Evolutionary conservation across 2,329 filamentous ascomycete genomes (phyloP).

Genomic region (Zarea fungicola): DNA sequence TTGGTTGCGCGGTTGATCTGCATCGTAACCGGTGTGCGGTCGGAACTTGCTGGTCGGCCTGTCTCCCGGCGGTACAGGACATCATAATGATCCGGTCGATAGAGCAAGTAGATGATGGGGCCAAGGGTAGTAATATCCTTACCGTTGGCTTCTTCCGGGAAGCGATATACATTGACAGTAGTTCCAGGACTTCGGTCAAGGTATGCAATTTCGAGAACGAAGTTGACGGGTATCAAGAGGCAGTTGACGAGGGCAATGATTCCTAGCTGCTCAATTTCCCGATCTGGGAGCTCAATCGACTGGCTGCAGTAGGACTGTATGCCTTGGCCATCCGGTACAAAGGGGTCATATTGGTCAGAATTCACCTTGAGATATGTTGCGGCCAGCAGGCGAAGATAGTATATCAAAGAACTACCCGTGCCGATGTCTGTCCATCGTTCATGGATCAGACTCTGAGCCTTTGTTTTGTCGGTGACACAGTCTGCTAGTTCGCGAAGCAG

Average conservation of each 20-base stretch:
- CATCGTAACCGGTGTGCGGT: conserved; percentile 26
- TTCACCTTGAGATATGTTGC: conserved; percentile 79
- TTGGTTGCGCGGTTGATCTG: conserved; percentile 50
- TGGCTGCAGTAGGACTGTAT: conserved; percentile 65
- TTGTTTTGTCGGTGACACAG: conserved; percentile 54
- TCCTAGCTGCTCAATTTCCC: conserved; percentile 89
- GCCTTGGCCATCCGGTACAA: conserved; percentile 54
- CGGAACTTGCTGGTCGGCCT: conserved; percentile 19
- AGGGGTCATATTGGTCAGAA: conserved; percentile 63
- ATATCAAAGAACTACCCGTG: conserved; percentile 71
- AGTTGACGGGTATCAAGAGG: conserved; percentile 70
- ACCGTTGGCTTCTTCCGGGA: conserved; percentile 50
- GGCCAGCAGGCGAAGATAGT: conserved; percentile 76
- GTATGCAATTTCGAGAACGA: conserved; percentile 84
- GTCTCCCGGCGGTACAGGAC: conserved; percentile 67
- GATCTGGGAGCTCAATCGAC: conserved; percentile 67
- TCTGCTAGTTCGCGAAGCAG: conserved; percentile 60
- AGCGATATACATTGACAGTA: conserved; percentile 66
- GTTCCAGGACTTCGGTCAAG: conserved; percentile 78
- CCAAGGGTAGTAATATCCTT: conserved; percentile 39
- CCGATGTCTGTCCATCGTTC: conserved; percentile 69
- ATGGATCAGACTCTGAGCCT: conserved; percentile 49
- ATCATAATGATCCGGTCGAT: conserved; percentile 83
- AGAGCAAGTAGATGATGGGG: conserved; percentile 54
- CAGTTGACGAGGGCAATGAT: conserved; percentile 72